Evolutionary conservation across 331 rosid species (phyloP), one percentile per base, ranked within the genome.

Genomic region (Pyracantha coccinea): DNA sequence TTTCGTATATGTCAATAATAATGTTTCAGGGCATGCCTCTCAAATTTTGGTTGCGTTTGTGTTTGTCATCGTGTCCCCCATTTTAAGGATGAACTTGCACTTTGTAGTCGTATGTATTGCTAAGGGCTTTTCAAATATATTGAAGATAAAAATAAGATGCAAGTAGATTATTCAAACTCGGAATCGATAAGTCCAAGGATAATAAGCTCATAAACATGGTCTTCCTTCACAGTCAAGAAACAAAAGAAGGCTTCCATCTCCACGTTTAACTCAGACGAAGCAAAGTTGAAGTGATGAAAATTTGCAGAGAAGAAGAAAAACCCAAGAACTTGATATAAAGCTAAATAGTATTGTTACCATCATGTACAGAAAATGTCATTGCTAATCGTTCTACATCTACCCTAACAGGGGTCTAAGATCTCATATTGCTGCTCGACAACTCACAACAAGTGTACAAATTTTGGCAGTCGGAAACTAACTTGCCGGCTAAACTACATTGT

Each of bases 331-430:
- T 59, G 28, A 20, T 21, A 11, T 5, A 23, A 11, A 12, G 28
- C 20, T 64, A 13, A 13, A 71, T 31, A 54, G 5, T 11, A 17
- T 20, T 5, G 15, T 15, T 31, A 59, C 21, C 60, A 21, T 44
- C 50, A 69, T 77, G 58, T 77, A 77, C 80, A 69, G 24, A 58
- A 67, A 76, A 32, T 41, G 61, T 17, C 38, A 62, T 76, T 20
- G 21, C 63, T 57, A 72, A 55, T 23, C 21, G 63, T 32, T 21
- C 24, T 53, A 66, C 80, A 68, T 4, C 54, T 21, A n/a, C 28
- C 54, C 76, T 24, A 72, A 10, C 25, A 0, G 59, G 59, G 60
- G 29, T 68, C 60, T 52, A 29, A 38, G 21, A 20, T 28, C 63
- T 53, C 50, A 32, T 29, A 70, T 29, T 28, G 38, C 35, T 68